Evolutionary conservation across 306 rosid species (phyloP).

Genomic region (Acacia confusa): DNA sequence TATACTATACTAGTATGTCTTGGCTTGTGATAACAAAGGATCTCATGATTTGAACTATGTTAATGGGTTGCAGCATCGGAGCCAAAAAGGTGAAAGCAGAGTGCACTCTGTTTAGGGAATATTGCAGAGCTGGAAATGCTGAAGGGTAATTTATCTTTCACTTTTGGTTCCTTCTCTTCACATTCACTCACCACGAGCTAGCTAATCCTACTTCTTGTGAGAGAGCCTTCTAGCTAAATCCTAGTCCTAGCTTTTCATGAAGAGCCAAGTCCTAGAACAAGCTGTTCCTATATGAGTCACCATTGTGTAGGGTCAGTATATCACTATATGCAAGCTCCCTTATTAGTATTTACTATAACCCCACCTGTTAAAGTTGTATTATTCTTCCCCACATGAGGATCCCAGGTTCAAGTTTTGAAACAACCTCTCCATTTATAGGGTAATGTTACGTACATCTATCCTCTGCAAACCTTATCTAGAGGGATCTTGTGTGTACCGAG

Average conservation of each 20-base stretch:
- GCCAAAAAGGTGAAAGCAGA: conserved; percentile 94
- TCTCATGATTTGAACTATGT: conserved; percentile 26
- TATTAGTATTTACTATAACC: background rate
- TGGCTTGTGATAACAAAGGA: background rate
- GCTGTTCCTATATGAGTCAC: background rate
- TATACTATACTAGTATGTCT: background rate
- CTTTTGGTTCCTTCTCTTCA: background rate
- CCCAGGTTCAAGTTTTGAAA: no score
- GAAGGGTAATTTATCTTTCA: conserved; percentile 65
- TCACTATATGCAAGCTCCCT: background rate
- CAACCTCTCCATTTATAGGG: no score
- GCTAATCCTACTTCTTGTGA: background rate
- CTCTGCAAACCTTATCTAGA: no score
- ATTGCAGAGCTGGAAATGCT: conserved; percentile 66
- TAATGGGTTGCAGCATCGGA: conserved; percentile 73
- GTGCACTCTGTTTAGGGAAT: conserved; percentile 75
- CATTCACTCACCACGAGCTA: background rate
- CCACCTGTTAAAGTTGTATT: background rate
- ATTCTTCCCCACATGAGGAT: no score
- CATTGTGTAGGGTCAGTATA: background rate
- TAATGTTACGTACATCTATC: no score
- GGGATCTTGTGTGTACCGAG: background rate
- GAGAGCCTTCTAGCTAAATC: background rate
- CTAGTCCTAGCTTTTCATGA: background rate
- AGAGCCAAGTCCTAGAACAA: background rate